Conservation (phyloP, 2,329 filamentous ascomycete species). For the Grosmannia clavigera region DNA sequence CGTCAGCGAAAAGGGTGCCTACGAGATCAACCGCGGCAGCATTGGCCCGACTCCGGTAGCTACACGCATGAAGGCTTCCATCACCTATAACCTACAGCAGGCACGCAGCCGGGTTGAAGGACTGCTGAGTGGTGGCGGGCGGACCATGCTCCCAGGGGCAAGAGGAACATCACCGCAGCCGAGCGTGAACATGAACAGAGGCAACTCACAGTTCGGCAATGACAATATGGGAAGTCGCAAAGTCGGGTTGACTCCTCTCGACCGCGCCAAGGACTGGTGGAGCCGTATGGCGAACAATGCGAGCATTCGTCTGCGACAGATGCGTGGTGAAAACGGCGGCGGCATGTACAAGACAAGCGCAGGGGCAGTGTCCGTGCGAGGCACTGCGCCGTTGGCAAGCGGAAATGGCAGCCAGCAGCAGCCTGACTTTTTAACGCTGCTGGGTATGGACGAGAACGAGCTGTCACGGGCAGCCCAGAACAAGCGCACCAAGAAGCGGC, state of each 20-base stretch:
- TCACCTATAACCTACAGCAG: slow-evolving; percentile 24
- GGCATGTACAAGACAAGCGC: background rate
- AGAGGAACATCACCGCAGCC: slow-evolving; percentile 21
- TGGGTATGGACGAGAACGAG: slow-evolving; percentile 30
- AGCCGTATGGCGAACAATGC: slow-evolving; percentile 20
- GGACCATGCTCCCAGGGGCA: background rate
- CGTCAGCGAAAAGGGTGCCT: slow-evolving; percentile 18
- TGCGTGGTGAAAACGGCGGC: slow-evolving; percentile 12
- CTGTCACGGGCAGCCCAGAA: slow-evolving; percentile 25
- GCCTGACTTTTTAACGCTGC: slow-evolving; percentile 30
- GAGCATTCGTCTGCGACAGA: slow-evolving; percentile 24
- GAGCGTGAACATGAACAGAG: slow-evolving; percentile 35
- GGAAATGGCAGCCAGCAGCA: slow-evolving; percentile 7
- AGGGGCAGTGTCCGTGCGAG: slow-evolving; percentile 7
- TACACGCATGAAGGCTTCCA: slow-evolving; percentile 26
- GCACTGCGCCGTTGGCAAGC: background rate
- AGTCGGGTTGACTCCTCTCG: slow-evolving; percentile 19
- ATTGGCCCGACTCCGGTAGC: slow-evolving; percentile 36
- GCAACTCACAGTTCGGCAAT: slow-evolving; percentile 39
- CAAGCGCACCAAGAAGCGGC: slow-evolving; percentile 18
- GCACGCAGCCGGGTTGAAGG: slow-evolving; percentile 23
- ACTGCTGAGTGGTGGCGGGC: slow-evolving; percentile 14
- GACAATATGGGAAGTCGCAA: slow-evolving; percentile 13
- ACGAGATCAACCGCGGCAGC: slow-evolving; percentile 31
- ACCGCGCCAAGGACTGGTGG: slow-evolving; percentile 29